A percentile compares a stretch with the other conserved stretches of the same genome.
Conservation (phyloP, 139 green algal genomes). For the Mychonastes homosphaera region DNA sequence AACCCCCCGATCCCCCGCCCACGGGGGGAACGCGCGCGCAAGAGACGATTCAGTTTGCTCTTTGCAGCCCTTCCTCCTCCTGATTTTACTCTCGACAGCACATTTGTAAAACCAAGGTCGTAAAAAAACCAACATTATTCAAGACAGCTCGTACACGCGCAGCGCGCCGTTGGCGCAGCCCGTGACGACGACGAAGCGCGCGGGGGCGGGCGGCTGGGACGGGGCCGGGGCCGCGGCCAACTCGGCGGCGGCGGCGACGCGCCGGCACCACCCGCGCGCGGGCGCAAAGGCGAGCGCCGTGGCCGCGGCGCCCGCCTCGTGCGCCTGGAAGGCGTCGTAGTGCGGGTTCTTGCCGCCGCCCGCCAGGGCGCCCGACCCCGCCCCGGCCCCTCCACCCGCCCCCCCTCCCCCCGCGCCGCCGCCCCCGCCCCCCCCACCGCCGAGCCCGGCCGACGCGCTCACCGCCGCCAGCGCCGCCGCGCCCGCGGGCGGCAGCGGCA, state of each 20-base stretch:
- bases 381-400: not conserved
- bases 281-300: slow-evolving; percentile 10
- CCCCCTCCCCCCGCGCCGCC: not conserved
- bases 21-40: too few species aligned
- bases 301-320: slow-evolving; percentile 8
- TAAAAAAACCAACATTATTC: slow-evolving; percentile 1
- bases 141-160: slow-evolving; percentile 17
- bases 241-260: too few species aligned
- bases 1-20: too few species aligned
- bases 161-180: slow-evolving; percentile 17
- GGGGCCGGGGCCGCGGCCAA: too few species aligned
- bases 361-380: too few species aligned
- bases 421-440: not conserved
- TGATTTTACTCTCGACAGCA: too few species aligned
- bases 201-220: too few species aligned
- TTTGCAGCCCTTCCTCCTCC: too few species aligned
- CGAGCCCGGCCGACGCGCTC: not conserved
- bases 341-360: slow-evolving; percentile 8
- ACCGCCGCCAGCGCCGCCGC: not conserved
- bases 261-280: not conserved
- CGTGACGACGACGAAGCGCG: too few species aligned
- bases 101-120: too few species aligned
- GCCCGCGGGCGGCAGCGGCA: not conserved
- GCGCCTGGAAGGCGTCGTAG: slow-evolving; percentile 14
- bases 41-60: too few species aligned